These are phyloP conservation scores for Solanum chiquidenum DNA, from an alignment of 257 asterid species.

Conservation along the genomic window DNA sequence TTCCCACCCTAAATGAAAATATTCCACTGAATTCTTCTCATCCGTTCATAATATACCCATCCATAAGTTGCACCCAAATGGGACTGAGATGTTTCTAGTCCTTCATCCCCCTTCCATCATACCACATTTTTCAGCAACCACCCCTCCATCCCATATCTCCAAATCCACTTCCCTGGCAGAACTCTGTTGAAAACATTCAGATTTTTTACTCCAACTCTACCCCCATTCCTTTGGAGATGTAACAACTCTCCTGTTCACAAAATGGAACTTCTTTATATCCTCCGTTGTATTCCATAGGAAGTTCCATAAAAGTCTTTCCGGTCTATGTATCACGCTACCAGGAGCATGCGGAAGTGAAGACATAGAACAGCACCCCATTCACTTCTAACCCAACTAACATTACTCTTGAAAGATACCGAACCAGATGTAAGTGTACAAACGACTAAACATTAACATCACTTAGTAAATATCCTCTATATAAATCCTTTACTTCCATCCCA, in stretches of 20 bases:
- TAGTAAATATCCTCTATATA: background rate
- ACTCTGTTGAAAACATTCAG: background rate
- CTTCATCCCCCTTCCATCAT: background rate
- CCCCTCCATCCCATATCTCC: background rate
- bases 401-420: background rate
- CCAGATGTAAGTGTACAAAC: background rate
- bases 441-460: background rate
- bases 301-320: background rate
- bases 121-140: background rate
- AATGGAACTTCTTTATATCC: background rate
- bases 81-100: background rate
- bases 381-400: background rate
- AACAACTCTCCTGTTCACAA: background rate
- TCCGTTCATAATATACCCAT: background rate
- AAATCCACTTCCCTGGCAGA: background rate
- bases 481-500: background rate
- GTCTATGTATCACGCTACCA: background rate
- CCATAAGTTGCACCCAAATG: background rate
- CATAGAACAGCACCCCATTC: background rate
- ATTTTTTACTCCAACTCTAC: background rate
- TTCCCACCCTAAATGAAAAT: background rate
- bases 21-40: background rate
- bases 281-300: background rate
- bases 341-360: background rate
- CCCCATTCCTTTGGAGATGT: background rate